Conservation (phyloP, 2,329 filamentous ascomycete species). For the Cryphonectria japonica region DNA sequence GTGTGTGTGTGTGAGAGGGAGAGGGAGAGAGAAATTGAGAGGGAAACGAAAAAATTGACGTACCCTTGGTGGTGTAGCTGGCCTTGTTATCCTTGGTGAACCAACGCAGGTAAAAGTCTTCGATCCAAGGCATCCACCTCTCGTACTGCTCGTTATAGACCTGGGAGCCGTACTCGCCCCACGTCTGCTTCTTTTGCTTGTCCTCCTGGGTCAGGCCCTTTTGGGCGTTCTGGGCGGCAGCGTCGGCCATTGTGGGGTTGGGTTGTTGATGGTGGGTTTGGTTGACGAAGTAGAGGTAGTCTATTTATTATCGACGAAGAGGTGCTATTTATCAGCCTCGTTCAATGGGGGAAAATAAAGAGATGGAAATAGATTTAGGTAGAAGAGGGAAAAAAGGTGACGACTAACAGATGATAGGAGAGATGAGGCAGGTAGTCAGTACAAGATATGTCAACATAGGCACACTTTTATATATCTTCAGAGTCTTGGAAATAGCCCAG, state of each 20-base stretch:
- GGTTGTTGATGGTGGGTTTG: neutral
- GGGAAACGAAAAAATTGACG: constrained; percentile 31
- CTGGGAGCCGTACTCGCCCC: constrained; percentile 44
- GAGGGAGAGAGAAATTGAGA: neutral
- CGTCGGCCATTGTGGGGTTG: constrained; percentile 15
- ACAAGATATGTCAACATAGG: constrained; percentile 8
- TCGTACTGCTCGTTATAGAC: constrained; percentile 76
- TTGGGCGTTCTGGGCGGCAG: neutral
- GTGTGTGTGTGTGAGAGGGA: neutral
- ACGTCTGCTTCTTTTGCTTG: constrained; percentile 23
- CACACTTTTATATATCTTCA: neutral
- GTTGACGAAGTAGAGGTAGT: constrained; percentile 11
- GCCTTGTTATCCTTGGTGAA: constrained; percentile 80
- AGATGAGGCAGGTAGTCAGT: neutral
- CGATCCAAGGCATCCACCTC: constrained; percentile 76
- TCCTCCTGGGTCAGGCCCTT: constrained; percentile 21
- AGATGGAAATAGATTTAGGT: too few relatives aligned
- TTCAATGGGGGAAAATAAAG: too few relatives aligned
- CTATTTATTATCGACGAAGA: neutral
- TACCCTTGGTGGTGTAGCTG: constrained; percentile 71
- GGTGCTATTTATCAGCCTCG: too few relatives aligned
- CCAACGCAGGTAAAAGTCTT: constrained; percentile 72
- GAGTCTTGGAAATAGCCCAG: neutral
- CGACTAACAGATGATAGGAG: constrained; percentile 13
- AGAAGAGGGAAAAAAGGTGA: neutral